These are phyloP conservation scores for Entomophthora muscae DNA, from an alignment of 371 early-diverging fungal species.

Conservation along the genomic window DNA sequence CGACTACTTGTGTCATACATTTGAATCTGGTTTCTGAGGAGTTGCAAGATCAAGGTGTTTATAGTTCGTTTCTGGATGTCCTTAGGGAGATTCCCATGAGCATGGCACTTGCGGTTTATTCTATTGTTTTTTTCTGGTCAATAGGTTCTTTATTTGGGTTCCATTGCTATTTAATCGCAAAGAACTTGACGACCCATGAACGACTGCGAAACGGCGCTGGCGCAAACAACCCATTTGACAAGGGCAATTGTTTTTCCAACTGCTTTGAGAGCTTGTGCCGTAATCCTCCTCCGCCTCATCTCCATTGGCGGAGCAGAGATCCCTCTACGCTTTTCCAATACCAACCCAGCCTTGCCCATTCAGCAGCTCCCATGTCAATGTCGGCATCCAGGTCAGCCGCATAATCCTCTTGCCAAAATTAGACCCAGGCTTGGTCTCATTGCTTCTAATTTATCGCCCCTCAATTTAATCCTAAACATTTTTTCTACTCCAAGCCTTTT, in stretches of 20 bases:
- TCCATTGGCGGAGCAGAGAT: conserved; percentile 1
- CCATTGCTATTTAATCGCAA: conserved; percentile 48
- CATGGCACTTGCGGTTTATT: conserved; percentile 34
- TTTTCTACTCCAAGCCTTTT: too few relatives aligned
- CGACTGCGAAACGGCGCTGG: conserved; percentile 25
- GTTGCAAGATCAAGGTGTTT: not conserved
- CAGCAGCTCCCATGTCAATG: conserved; percentile 91
- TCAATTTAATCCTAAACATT: too few relatives aligned
- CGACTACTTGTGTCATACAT: conserved; percentile 30
- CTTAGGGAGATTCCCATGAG: not conserved
- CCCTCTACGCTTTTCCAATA: conserved; percentile 88
- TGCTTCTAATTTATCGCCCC: too few relatives aligned
- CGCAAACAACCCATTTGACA: conserved; percentile 24
- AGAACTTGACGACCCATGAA: conserved; percentile 76
- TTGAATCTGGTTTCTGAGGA: conserved; percentile 11
- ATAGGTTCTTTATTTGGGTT: conserved; percentile 51
- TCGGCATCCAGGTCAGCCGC: too few relatives aligned
- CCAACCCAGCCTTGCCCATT: conserved; percentile 84
- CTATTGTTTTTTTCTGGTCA: conserved; percentile 37
- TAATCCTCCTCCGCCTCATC: conserved; percentile 12
- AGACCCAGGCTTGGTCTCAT: too few relatives aligned
- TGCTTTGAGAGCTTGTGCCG: conserved; percentile 33
- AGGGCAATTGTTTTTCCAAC: conserved; percentile 23
- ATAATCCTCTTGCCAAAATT: too few relatives aligned
- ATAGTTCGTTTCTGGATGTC: not conserved